phyloP scores from a whole-genome alignment of 352 stramenopile genomes.

The Phytophthora kernoviae region DNA sequence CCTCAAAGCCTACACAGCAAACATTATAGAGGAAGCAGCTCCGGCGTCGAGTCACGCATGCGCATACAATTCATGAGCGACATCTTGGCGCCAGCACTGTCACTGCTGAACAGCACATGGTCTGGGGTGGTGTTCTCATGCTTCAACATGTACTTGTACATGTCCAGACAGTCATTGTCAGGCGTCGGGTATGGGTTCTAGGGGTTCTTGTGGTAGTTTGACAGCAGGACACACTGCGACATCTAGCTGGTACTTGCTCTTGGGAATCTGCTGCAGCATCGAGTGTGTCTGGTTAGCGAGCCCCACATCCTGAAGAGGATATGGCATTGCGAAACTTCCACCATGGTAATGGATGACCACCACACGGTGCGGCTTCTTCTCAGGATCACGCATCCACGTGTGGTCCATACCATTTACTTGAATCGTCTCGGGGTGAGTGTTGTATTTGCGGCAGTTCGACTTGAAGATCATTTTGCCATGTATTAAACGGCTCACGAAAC shows the following conservation, averaged over 20 bases:
- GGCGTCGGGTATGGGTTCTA: constrained; percentile 36
- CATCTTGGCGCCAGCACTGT: constrained; percentile 41
- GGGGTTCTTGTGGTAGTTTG: constrained; percentile 53
- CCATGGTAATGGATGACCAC: constrained; percentile 44
- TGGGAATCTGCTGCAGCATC: constrained; percentile 17
- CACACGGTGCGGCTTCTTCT: constrained; percentile 18
- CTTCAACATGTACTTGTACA: constrained; percentile 36
- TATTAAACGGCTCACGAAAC: constrained; percentile 21
- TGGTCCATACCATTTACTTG: constrained; percentile 30
- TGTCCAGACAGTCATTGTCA: constrained; percentile 34
- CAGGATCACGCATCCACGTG: constrained; percentile 29
- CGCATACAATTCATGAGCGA: constrained; percentile 26
- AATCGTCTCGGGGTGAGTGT: constrained; percentile 16
- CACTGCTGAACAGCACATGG: constrained; percentile 34
- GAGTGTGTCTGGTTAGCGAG: constrained; percentile 25
- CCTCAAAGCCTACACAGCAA: constrained; percentile 26
- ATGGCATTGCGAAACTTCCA: constrained; percentile 32
- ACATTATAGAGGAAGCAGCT: constrained; percentile 21
- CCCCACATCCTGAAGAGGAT: constrained; percentile 24
- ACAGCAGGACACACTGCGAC: constrained; percentile 37
- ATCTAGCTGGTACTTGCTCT: constrained; percentile 6
- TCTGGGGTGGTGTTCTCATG: constrained; percentile 19
- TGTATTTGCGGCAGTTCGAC: constrained; percentile 25
- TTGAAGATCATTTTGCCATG: constrained; percentile 23
- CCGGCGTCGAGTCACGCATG: constrained; percentile 12